Base-by-base conservation (phyloP, 345 rosid genomes). In the Hypericum perforatum region DNA sequence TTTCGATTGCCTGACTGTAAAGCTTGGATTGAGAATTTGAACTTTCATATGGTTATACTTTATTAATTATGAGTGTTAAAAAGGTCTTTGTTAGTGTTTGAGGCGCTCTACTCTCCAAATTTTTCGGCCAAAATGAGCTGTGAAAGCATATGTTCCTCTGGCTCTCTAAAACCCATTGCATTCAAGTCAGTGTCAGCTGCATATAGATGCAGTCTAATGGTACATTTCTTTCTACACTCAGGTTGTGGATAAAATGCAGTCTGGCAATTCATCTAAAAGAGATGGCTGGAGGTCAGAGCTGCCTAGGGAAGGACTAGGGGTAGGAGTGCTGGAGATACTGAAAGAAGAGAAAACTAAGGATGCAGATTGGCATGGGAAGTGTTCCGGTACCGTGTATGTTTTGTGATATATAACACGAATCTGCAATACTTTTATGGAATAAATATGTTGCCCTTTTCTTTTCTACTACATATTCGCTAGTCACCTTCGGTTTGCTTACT, bases 311-410 rank as follows among this genome's bases (percentile, higher is more conserved):
- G 94, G 97, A 44, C 56, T 85, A 63, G 96, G 98, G 55, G 60
- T 44, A 12, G 70, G 72, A 29, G 82, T 81, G 47, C 45, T 85
- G 6, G 84, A 76, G 61, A 72, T 71, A 72, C 65, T 92, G 98
- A 82, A 76, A 54, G 85, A 58, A 64, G 84, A 78, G 45, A 92
- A 92, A 61, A 64, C 56, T 43, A 92, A 77, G 39, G 95, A 92
- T 72, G 85, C 49, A 52, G 62, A 6, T 64, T 92, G 98, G 98
- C 83, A 82, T 74, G 98, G 96, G 55, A 92, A 83, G 82, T 92
- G 98, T 64, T 92, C 98, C 49, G 96, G 96, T 82, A 82, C 96
- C 77, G 94, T 92, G 98, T 88, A 88, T 65, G 98, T 92, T 56
- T 72, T 38, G 53, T 41, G 40, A 6, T 49, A 15, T 49, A 39